Evolutionary conservation across 306 rosid genomes (phyloP), one percentile per base, ranked within the genome.

Genomic region (Begonia masoniana): DNA sequence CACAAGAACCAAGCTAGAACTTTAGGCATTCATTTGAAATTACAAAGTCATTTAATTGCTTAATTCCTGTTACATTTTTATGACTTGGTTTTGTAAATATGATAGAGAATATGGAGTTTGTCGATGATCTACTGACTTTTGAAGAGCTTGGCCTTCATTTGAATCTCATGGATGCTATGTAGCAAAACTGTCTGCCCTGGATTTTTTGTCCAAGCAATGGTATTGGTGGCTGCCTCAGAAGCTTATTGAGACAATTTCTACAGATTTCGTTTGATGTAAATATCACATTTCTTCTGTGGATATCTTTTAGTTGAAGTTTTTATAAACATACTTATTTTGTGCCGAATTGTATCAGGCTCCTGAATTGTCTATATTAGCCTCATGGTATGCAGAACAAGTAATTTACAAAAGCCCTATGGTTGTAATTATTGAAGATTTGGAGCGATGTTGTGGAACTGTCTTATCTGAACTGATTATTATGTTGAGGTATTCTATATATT

Each of bases 91-190:
- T 0, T 31, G 57, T 50, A 57, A 39, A 12, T 16, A 62, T 71
- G 61, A 62, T 92, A 91, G 97, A 78, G 70, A 85, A 85, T 69
- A 69, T 91, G 76, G 97, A 91, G 75, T 82, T 75, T 59, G 97
- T 85, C 60, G 97, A 91, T 58, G 94, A 85, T 59, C 64, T 85
- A 62, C 56, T 72, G 55, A 85, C 97, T 54, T 85, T 91, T 65
- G 75, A 81, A 67, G 88, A 91, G 69, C 94, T 91, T 69, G 78
- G 91, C 13, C 68, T 59, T 54, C 84, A 51, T 73, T 71, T 89
- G 80, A 74, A 74, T 82, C 94, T 68, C 79, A 73, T 51, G 94
- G 94, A 36, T 91, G 84, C 62, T 84, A 73, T 62, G 97, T 91
- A 57, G 92, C 88, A 58, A 75, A 61, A 64, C 83, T 91, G 58